phyloP scores from a whole-genome alignment of 2,329 filamentous ascomycete genomes.

The Chrysoporthe puriensis region DNA sequence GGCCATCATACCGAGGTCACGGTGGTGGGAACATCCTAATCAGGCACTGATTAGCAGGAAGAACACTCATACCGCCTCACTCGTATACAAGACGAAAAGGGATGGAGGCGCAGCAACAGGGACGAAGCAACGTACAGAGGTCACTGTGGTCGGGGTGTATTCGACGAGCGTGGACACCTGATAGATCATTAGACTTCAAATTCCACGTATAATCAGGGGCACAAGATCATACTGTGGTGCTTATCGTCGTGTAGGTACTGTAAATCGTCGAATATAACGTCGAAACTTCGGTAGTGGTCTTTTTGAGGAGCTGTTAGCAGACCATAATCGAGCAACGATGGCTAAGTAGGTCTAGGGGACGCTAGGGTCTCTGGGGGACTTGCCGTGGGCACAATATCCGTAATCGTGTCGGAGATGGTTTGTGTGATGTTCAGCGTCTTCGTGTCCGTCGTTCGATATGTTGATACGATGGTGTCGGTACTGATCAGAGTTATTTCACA shows the following conservation, averaged over 20 bases:
- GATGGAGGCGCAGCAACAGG: background rate
- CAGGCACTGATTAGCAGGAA: no score
- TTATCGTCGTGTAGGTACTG: background rate
- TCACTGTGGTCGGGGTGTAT: slow-evolving; percentile 5
- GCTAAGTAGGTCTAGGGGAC: background rate
- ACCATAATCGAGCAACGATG: background rate
- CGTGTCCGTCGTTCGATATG: background rate
- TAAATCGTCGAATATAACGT: background rate
- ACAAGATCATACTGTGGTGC: slow-evolving; percentile 1
- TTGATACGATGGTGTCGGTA: background rate
- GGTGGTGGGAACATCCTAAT: no score
- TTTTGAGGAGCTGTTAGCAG: background rate
- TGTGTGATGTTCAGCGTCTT: background rate
- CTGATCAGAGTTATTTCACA: background rate
- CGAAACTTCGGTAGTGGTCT: background rate
- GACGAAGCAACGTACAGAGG: slow-evolving; percentile 1
- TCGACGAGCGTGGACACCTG: slow-evolving; percentile 10
- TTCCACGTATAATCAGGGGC: no score
- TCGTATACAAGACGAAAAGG: background rate
- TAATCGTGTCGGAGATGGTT: slow-evolving; percentile 1
- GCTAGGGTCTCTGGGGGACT: background rate
- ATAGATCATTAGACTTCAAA: background rate
- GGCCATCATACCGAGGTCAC: no score
- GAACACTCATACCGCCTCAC: no score
- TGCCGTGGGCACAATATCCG: background rate